These are phyloP conservation scores for Thraustochytrium sp. DNA, from an alignment of 352 stramenopile species.

Conservation along the genomic window DNA sequence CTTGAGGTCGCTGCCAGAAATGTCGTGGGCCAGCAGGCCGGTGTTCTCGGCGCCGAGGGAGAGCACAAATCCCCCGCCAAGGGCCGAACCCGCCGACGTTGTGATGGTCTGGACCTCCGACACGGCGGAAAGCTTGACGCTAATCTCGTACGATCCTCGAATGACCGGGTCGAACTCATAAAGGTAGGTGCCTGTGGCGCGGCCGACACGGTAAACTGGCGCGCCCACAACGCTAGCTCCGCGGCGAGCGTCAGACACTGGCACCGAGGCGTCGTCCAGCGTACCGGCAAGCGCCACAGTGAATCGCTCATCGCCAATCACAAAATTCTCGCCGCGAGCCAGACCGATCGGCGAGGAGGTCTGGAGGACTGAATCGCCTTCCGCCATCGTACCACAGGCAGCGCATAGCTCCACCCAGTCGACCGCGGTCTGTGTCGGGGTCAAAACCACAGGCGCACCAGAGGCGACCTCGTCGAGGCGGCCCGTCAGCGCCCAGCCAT, in stretches of 20 bases:
- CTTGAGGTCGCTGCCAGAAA: not conserved
- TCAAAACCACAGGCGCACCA: not conserved
- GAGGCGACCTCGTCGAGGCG: constrained; percentile 68
- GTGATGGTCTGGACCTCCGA: constrained; percentile 65
- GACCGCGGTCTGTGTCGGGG: not conserved
- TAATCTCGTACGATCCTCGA: constrained; percentile 76
- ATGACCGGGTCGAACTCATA: constrained; percentile 80
- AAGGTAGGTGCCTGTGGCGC: constrained; percentile 65
- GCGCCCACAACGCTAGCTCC: not conserved
- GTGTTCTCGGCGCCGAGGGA: not conserved
- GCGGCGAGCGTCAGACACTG: not conserved
- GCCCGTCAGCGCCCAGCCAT: constrained; percentile 74
- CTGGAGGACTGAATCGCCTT: not conserved
- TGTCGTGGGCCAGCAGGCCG: not conserved
- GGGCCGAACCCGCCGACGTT: not conserved
- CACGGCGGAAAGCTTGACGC: constrained; percentile 66
- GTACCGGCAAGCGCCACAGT: not conserved
- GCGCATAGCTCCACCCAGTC: constrained; percentile 55
- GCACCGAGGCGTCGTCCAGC: not conserved
- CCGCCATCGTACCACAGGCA: not conserved
- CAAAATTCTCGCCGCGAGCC: not conserved
- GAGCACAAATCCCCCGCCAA: not conserved
- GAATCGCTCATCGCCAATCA: constrained; percentile 15
- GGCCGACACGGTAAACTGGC: constrained; percentile 62
- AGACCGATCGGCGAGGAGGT: not conserved